A percentile compares a stretch with the other conserved stretches of the same genome.
Conservation (phyloP, 208 protist genomes). For the Acanthamoeba castellanii region DNA sequence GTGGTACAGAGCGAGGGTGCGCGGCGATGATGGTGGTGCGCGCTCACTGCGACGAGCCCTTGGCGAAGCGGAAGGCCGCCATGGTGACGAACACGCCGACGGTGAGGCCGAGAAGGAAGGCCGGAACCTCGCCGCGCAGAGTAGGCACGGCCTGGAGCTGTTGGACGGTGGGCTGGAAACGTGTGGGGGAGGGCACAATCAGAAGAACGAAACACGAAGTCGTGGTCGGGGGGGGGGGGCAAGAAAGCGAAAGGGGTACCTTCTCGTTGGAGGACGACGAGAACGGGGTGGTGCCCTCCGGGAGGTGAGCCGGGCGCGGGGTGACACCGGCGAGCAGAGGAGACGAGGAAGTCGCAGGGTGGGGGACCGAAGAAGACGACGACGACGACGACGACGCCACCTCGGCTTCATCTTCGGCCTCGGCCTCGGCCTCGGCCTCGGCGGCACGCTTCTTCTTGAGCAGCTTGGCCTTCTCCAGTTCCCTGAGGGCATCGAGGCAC, state of each 20-base stretch:
- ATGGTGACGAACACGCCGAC: constrained; percentile 16
- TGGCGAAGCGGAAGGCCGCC: background rate
- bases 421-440: background rate
- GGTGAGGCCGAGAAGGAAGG: constrained; percentile 12
- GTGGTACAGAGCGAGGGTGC: background rate
- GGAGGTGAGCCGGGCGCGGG: background rate
- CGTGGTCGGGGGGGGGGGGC: too few species aligned
- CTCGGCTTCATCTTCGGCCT: background rate
- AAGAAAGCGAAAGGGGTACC: background rate
- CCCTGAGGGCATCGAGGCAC: background rate
- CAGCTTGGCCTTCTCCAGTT: background rate
- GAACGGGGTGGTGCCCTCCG: constrained; percentile 18
- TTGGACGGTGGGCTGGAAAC: background rate
- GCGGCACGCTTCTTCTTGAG: background rate
- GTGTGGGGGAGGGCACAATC: background rate
- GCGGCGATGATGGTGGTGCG: background rate
- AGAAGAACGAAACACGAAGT: background rate
- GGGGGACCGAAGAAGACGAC: background rate
- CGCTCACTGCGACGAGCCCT: background rate
- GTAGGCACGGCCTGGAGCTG: background rate
- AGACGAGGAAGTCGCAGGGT: background rate
- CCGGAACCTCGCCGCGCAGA: background rate
- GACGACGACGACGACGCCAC: background rate
- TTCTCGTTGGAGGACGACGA: background rate
- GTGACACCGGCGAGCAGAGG: background rate